Evolutionary conservation across 192 early-diverging fungal species (phyloP), one percentile per base, ranked within the genome.

Genomic region (Jimgerdemannia lactiflua): DNA sequence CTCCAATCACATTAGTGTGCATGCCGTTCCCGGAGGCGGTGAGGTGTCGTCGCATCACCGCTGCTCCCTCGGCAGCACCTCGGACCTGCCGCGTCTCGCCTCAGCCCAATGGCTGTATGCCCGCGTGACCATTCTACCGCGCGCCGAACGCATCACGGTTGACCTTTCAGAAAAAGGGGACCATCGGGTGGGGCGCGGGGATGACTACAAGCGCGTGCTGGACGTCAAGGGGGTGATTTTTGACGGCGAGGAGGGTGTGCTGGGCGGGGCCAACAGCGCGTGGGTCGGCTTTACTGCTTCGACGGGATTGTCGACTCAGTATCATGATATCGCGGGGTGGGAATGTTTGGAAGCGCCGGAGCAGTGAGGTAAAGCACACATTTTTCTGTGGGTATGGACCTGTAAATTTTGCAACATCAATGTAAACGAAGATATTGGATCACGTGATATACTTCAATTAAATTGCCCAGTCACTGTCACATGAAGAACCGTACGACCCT

Each of bases 241-340:
- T 39, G 39, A 66, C 49, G 44, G 75, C 18, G 9, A 54, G 49
- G 4, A 54, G 49, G 49, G 49, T 4, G 49, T 54, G 49, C 49
- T 54, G 4, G 49, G 49, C 11, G 49, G 49, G 49, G 49, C 49
- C 4, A 11, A 54, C 4, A 54, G 49, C 49, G 78, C 78, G 11
- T 81, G 80, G 78, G 59, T 83, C 72, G 81, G 81, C 0, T 83
- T 79, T 42, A 79, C 81, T 49, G 81, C 81, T n/a, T 67, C 72
- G 59, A 83, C 81, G 14, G 81, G 81, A 71, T 77, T 77, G 68
- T 68, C 79, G 4, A 70, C 70, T 9, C 81, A 83, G 54, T 74
- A 68, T 39, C 75, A 80, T 64, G 75, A 80, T 70, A 41, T 80
- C 4, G 49, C 11, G 4, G 49, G 49, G 49, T 54, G 49, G 49